Conservation (phyloP, 2,329 filamentous ascomycete species). For the Calonectria pseudoreteaudii region DNA sequence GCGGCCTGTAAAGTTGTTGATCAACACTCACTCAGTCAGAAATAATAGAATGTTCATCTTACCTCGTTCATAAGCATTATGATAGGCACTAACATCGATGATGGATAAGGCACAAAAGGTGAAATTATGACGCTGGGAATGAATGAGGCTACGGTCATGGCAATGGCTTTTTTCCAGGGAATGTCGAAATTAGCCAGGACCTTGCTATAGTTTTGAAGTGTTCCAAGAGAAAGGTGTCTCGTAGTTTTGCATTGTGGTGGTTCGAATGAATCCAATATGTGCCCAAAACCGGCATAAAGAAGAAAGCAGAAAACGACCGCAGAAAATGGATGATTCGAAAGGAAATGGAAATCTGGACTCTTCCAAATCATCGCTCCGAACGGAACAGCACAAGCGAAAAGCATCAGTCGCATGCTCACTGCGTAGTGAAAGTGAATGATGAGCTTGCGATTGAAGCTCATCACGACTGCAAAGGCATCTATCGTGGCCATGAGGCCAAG, state of each 20-base stretch:
- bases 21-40: not conserved
- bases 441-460: not conserved
- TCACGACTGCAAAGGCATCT: not conserved
- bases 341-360: not conserved
- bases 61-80: not conserved
- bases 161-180: not conserved
- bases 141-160: not conserved
- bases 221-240: not conserved
- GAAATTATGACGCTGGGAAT: not conserved
- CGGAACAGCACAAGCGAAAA: not conserved
- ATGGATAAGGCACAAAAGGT: not conserved
- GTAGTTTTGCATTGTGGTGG: not conserved
- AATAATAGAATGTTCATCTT: not conserved
- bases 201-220: not conserved
- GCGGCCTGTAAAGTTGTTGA: not conserved
- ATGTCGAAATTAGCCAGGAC: not conserved
- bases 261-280: not conserved
- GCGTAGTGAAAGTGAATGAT: not conserved
- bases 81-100: not conserved
- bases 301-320: not conserved
- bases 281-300: not conserved
- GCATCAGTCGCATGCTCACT: not conserved
- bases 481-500: not conserved
- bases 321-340: not conserved
- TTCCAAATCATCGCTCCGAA: not conserved